Evolutionary conservation across 1,284 basidiomycete genomes (phyloP).

Genomic region (Cutaneotrichosporon sp.): DNA sequence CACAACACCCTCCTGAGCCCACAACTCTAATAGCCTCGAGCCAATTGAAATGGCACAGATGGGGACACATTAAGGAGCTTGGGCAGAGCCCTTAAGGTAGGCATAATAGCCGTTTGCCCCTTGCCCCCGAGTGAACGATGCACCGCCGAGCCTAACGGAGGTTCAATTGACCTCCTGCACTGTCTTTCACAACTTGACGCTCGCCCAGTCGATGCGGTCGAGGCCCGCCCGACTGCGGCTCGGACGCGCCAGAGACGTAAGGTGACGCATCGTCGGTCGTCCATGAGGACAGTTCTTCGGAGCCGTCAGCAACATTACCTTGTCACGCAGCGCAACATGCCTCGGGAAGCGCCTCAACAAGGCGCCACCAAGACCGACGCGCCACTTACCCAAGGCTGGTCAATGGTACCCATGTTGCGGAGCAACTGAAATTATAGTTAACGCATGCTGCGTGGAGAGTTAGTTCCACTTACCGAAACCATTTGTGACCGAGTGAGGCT

Average conservation of each 20-base stretch:
- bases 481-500: conserved; percentile 72
- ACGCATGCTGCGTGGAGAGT: too few species aligned
- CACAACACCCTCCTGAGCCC: too few species aligned
- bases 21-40: too few species aligned
- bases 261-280: conserved; percentile 89
- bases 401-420: conserved; percentile 88
- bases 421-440: conserved; percentile 58
- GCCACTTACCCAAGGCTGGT: conserved; percentile 72
- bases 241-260: conserved; percentile 35
- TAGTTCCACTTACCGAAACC: conserved; percentile 58
- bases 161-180: too few species aligned
- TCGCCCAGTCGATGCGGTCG: conserved; percentile 10
- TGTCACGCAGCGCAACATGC: too few species aligned
- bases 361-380: background rate
- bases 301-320: conserved; percentile 2
- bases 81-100: too few species aligned
- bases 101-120: too few species aligned
- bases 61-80: too few species aligned
- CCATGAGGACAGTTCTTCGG: conserved; percentile 91
- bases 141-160: too few species aligned
- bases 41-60: too few species aligned
- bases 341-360: too few species aligned
- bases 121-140: too few species aligned
- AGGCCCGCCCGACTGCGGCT: background rate
- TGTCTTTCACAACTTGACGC: background rate